These are phyloP conservation scores for Populus hybrid DNA, from an alignment of 441 rosid species.

Conservation along the genomic window DNA sequence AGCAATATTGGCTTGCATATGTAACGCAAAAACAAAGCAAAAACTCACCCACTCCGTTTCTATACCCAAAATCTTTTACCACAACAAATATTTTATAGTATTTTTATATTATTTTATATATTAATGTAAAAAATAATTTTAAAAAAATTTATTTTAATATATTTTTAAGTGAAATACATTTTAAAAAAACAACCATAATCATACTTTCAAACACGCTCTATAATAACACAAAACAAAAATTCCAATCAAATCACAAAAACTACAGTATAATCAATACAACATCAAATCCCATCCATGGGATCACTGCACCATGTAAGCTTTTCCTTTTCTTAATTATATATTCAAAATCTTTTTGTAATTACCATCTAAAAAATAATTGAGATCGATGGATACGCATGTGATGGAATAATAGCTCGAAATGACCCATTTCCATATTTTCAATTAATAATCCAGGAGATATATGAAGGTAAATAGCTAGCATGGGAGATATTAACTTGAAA, in stretches of 20 bases:
- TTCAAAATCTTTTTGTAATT: neutral
- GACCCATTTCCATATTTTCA: neutral
- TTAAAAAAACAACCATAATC: too few species aligned
- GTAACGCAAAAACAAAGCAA: slow-evolving; percentile 19
- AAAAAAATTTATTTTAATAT: too few species aligned
- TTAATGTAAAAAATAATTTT: too few species aligned
- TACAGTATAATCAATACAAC: neutral
- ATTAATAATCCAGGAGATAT: too few species aligned
- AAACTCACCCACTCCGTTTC: slow-evolving; percentile 30
- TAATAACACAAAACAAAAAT: neutral
- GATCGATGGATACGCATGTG: neutral
- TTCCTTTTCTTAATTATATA: neutral
- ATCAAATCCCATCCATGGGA: slow-evolving; percentile 31
- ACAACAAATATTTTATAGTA: neutral
- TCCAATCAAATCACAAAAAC: neutral
- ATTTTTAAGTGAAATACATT: too few species aligned
- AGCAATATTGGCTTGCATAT: slow-evolving; percentile 22
- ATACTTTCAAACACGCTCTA: too few species aligned
- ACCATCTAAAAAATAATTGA: neutral
- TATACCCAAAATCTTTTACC: neutral
- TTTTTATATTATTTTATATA: too few species aligned
- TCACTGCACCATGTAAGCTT: slow-evolving; percentile 13
- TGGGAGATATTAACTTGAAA: too few species aligned
- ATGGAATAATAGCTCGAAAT: neutral
- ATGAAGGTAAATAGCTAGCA: too few species aligned